Base-by-base conservation (phyloP, 228 moss, liverwort and hornwort genomes). In the Sphagnum magellanicum region DNA sequence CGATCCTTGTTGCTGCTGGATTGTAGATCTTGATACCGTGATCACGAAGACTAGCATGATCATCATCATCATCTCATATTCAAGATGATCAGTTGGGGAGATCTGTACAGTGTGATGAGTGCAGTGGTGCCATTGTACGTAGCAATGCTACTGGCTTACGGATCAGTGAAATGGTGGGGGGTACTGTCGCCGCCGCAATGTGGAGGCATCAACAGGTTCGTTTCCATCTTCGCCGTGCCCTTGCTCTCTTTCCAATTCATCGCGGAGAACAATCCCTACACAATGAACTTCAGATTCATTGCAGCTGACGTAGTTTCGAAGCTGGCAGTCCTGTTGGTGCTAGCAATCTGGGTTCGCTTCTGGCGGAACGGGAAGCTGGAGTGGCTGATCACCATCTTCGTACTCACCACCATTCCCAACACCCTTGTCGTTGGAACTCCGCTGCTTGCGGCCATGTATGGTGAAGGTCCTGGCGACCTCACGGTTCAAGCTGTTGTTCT, bases 301-400 rank as follows among this genome's bases (percentile, higher is more conserved):
- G 75, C 75, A 0, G 87, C 83, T 11, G 87, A 87, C 51, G 75
- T 58, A 1, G 75, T 80, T 61, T 83, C 83, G 53, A 87, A 87
- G 69, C 65, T 81, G 9, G 75, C 4, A 50, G 32, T 83, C n/a
- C 72, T 87, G 12, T 6, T 66, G 49, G 13, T 83, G 52, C 74
- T 87, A 14, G 68, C 11, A 16, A 61, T 87, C 7, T 87, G 87
- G 87, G 87, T 80, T 16, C 69, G 78, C 59, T 87, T 75, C 74
- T 63, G 60, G 15, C 60, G 62, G 49, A 74, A 77, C 4, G 87
- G 87, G 3, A 83, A 66, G 51, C 83, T 83, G 50, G 87, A 87
- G 48, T 87, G 87, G 87, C 75, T 83, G 79, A 87, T 87, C 74
- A 87, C 87, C 15, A 66, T 76, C 50, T 87, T 87, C 83, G 83